Base-by-base conservation (phyloP, 768 basidiomycete species). In the Russula virescens region DNA sequence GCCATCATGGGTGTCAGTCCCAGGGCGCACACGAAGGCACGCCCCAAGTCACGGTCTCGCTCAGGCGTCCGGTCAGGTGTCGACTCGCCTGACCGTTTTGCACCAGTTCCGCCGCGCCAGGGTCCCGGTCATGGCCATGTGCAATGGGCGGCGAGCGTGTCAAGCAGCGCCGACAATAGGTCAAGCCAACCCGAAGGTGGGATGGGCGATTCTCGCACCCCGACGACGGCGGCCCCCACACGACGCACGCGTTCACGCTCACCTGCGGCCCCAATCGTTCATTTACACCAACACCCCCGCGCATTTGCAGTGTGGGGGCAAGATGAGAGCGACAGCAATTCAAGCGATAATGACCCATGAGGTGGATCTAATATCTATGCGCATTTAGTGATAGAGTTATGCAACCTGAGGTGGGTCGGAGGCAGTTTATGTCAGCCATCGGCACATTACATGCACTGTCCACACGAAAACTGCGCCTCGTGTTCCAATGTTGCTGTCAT, bases 221-320 rank as follows among this genome's bases (percentile, higher is more conserved):
- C 69, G 42, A 67, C 60, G 6, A 49, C 58, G 4, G 34, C 46
- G 53, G 56, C 21, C 58, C 58, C 72, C 42, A 62, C 63, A 28
- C 71, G 58, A 68, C 73, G 63, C 43, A 61, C 56, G 68, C 72
- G 63, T 64, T 58, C 55, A 47, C 69, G 67, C 43, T 69, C 61
- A n/a, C 68, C 65, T 45, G 63, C 19, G 64, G 71, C 49, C 49
- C 62, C 26, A 67, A 68, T 31, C 47, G 38, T 57, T 72, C 47
- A 74, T 77, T 38, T 73, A 74, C 19, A 72, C 73, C 56, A 78
- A 77, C 18, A 68, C 67, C 64, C 67, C 46, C 65, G 81, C 40
- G 86, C 88, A 9, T 94, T 94, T 69, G 91, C 92, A 21, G 89
- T 90, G 13, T 91, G 85, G 83, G 92, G 91, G 0, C 87, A 91